Percentiles rank a stretch among this genome's conserved stretches.
Conservation (phyloP, 2,329 filamentous ascomycete genomes). For the Ophiostoma ulmi region DNA sequence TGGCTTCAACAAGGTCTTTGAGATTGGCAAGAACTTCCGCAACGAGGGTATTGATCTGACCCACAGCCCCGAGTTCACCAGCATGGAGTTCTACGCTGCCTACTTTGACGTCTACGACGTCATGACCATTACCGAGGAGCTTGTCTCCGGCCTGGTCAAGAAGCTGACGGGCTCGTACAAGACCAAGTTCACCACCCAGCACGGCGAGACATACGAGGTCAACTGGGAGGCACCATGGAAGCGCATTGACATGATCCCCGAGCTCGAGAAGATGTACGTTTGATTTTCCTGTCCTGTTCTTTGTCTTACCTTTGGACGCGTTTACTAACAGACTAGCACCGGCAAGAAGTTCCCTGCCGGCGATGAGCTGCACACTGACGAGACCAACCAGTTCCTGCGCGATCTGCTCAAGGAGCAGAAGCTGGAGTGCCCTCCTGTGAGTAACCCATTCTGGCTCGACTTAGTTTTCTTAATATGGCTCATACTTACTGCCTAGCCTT, state of each 20-base stretch:
- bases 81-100: conserved; percentile 94
- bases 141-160: conserved; percentile 86
- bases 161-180: conserved; percentile 77
- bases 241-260: conserved; percentile 91
- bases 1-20: conserved; percentile 89
- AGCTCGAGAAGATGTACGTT: conserved; percentile 58
- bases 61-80: conserved; percentile 98
- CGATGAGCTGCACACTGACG: conserved; percentile 81
- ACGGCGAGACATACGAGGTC: conserved; percentile 79
- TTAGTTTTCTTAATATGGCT: no score
- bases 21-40: conserved; percentile 90
- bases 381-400: conserved; percentile 85
- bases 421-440: conserved; percentile 70
- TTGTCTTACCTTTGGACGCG: neutral
- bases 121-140: conserved; percentile 86
- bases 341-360: conserved; percentile 92
- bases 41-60: conserved; percentile 90
- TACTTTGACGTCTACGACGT: conserved; percentile 89
- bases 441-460: neutral
- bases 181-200: conserved; percentile 81
- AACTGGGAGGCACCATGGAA: conserved; percentile 97
- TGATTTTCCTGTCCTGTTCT: neutral
- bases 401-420: conserved; percentile 80
- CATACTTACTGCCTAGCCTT: conserved; percentile 44
- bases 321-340: conserved; percentile 19